Evolutionary conservation across 345 rosid species (phyloP).

Genomic region (Populus simonii): DNA sequence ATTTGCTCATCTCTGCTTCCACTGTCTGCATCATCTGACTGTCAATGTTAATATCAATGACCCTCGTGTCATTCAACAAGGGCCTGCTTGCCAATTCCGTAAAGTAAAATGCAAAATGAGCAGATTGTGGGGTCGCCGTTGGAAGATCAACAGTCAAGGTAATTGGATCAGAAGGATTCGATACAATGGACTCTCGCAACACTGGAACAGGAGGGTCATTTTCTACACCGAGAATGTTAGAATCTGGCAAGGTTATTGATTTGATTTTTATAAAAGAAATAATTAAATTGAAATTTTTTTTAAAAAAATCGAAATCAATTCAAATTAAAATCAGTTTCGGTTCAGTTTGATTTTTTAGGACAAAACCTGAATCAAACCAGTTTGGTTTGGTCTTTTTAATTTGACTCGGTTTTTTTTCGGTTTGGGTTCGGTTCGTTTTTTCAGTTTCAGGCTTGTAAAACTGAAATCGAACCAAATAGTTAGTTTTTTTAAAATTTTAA

Average conservation of each 20-base stretch:
- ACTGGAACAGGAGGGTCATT: constrained; percentile 12
- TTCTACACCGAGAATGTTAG: neutral
- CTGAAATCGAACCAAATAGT: too few species aligned
- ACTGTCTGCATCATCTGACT: constrained; percentile 5
- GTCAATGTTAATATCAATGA: constrained; percentile 16
- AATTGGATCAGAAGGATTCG: neutral
- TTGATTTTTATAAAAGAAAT: too few species aligned
- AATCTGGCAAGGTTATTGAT: neutral
- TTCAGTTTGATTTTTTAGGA: too few species aligned
- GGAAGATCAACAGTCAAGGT: constrained; percentile 5
- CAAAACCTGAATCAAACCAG: too few species aligned
- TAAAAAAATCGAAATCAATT: too few species aligned
- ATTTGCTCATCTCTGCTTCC: neutral
- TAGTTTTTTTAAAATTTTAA: too few species aligned
- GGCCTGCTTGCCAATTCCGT: neutral
- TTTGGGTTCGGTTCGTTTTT: too few species aligned
- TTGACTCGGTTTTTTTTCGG: too few species aligned
- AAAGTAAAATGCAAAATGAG: constrained; percentile 23
- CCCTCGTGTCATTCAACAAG: constrained; percentile 3
- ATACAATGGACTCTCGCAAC: neutral
- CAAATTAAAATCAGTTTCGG: rapidly evolving
- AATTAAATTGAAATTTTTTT: too few species aligned
- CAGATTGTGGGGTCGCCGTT: constrained; percentile 1
- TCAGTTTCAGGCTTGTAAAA: too few species aligned
- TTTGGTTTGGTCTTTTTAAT: too few species aligned